Conservation (phyloP, 108 stramenopile genomes). For the Pseudonitzschia multiseries region DNA sequence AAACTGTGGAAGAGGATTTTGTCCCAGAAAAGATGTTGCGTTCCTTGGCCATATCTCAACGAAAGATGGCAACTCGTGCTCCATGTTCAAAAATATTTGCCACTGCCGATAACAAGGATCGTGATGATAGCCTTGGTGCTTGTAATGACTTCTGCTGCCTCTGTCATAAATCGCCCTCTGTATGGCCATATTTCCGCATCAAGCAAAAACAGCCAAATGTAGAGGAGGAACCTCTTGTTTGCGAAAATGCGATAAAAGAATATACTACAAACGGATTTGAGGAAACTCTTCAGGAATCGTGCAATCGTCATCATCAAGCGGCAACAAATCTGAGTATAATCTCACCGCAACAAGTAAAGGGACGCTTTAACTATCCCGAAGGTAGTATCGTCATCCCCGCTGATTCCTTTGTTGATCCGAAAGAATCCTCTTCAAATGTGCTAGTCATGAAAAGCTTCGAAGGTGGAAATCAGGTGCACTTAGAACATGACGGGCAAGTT, state of each 20-base stretch:
- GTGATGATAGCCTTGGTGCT: background rate
- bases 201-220: too few species aligned
- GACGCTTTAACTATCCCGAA: background rate
- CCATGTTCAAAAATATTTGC: background rate
- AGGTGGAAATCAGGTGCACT: conserved; percentile 39
- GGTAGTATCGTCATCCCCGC: conserved; percentile 35
- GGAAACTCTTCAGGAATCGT: too few species aligned
- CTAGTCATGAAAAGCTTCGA: conserved; percentile 27
- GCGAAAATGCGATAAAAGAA: too few species aligned
- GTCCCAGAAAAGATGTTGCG: conserved; percentile 32
- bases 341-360: background rate
- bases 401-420: conserved; percentile 25
- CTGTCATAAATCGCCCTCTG: background rate
- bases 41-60: conserved; percentile 36
- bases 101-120: background rate
- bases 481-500: conserved; percentile 16
- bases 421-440: conserved; percentile 19
- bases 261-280: too few species aligned
- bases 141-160: background rate
- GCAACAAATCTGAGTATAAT: background rate
- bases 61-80: conserved; percentile 19
- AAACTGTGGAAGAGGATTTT: conserved; percentile 21
- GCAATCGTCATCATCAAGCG: background rate
- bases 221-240: too few species aligned
- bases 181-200: too few species aligned